phyloP scores from a whole-genome alignment of 2,329 filamentous ascomycete species.

The Colletotrichum sp. region DNA sequence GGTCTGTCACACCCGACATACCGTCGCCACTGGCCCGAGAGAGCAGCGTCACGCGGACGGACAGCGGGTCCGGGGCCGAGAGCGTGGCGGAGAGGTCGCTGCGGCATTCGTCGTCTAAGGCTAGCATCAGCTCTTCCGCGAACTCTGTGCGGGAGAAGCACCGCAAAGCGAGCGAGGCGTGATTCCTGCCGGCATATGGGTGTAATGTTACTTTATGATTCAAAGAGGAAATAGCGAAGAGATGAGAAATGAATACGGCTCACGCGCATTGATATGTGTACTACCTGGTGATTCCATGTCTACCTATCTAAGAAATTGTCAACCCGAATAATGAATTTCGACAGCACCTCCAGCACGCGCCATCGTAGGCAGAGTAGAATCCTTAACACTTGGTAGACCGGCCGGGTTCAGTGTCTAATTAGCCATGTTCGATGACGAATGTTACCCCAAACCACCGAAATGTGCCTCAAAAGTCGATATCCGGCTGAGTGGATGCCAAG shows the following conservation, averaged over 20 bases:
- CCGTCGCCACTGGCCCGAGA: constrained; percentile 59
- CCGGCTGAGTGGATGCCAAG: too few relatives aligned
- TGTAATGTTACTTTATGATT: constrained; percentile 10
- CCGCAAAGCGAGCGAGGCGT: constrained; percentile 7
- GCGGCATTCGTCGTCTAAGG: constrained; percentile 17
- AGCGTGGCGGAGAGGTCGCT: constrained; percentile 3
- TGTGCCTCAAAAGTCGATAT: too few relatives aligned
- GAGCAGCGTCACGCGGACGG: constrained; percentile 38
- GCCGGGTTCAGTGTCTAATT: too few relatives aligned
- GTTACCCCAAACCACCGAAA: too few relatives aligned
- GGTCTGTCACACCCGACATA: constrained; percentile 60
- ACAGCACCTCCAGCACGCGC: too few relatives aligned
- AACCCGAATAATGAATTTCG: too few relatives aligned
- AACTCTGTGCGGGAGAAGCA: constrained; percentile 15
- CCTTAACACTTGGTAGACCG: too few relatives aligned
- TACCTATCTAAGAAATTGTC: too few relatives aligned
- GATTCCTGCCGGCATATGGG: background rate
- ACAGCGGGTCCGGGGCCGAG: constrained; percentile 2
- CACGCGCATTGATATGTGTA: background rate
- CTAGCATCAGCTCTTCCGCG: constrained; percentile 10
- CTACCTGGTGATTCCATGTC: too few relatives aligned
- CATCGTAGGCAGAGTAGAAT: too few relatives aligned
- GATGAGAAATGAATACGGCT: constrained; percentile 9
- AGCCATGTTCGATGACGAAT: too few relatives aligned
- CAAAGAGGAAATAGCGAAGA: constrained; percentile 1